Conservation (phyloP, 2,329 filamentous ascomycete species). For the Eutypella sp. region DNA sequence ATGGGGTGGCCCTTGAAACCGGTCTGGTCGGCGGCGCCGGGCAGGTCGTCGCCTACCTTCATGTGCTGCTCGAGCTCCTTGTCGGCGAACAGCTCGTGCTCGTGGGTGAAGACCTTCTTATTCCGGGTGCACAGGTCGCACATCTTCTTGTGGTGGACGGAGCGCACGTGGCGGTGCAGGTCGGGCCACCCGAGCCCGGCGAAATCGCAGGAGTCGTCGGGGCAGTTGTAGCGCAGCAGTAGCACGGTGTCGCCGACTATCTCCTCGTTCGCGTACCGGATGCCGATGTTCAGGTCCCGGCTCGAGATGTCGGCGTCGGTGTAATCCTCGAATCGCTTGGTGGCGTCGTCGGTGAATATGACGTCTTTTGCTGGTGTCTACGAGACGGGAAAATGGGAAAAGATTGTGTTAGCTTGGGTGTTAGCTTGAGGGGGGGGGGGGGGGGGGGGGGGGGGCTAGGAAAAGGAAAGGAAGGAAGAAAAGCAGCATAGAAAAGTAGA, state of each 20-base stretch:
- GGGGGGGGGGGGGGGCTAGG: background rate
- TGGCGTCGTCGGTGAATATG: conserved; percentile 82
- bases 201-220: conserved; percentile 69
- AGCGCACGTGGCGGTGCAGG: conserved; percentile 75
- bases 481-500: background rate
- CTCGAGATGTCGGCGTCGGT: conserved; percentile 65
- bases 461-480: background rate
- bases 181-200: conserved; percentile 72
- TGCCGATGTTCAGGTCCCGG: conserved; percentile 80
- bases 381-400: conserved; percentile 3
- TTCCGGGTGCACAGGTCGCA: conserved; percentile 59
- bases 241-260: conserved; percentile 89
- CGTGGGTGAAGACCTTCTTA: conserved; percentile 98
- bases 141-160: conserved; percentile 69
- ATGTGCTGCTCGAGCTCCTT: conserved; percentile 83
- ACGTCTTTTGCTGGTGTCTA: conserved; percentile 70
- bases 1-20: conserved; percentile 95
- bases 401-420: background rate
- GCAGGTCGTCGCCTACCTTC: conserved; percentile 82
- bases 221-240: conserved; percentile 90
- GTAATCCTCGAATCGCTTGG: conserved; percentile 85
- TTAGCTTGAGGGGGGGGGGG: background rate
- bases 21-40: conserved; percentile 84
- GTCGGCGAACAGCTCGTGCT: conserved; percentile 85
- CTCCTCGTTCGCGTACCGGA: conserved; percentile 81